Base-by-base conservation (phyloP, 345 rosid species). In the Ceriops zippeliana region DNA sequence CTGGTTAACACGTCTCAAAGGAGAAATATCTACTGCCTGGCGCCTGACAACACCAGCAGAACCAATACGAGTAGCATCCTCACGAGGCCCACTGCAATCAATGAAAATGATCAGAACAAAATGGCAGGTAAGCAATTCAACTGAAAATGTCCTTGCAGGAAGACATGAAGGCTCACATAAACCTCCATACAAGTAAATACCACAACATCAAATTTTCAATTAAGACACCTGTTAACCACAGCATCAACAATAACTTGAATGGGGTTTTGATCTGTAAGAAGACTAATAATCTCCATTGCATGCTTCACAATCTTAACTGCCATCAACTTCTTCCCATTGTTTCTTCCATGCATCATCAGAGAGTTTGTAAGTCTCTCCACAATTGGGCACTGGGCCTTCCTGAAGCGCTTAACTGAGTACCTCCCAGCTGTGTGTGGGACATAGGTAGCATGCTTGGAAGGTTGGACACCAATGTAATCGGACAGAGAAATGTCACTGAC, bases 31-130 rank as follows among this genome's bases (percentile, higher is more conserved):
- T 60, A 93, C 97, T 4, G 97, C 98, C 79, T 93, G 98, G 58
- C 97, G 90, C 77, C 98, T 85, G 19, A 93, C 98, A 73, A 91
- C 97, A 85, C 98, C 98, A 67, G 98, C 97, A 63, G 97, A 93
- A 13, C 98, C 98, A 73, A 93, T 93, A 34, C 97, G 86, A 1
- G 98, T 91, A 8, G 98, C 98, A 81, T 91, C 98, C 69, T 93
- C 98, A 65, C 97, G 85, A 0, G 98, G 98, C 42, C 98, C 98
- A 82, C 98, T 93, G 66, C 10, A 32, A 38, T 8, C 17, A 24
- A 9, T 56, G 59, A 56, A 27, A 56, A 56, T 2, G 2, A 2
- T 56, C 16, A 22, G 17, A 54, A 26, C 52, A 52, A 13, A 51
- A 19, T 10, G 22, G 61, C 0, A 61, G 27, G 5, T 11, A 53